A percentile compares a stretch with the other conserved stretches of the same genome.
Evolutionary conservation across 169 alveolate genomes (phyloP).

Genomic region (Plasmodium blacklocki): DNA sequence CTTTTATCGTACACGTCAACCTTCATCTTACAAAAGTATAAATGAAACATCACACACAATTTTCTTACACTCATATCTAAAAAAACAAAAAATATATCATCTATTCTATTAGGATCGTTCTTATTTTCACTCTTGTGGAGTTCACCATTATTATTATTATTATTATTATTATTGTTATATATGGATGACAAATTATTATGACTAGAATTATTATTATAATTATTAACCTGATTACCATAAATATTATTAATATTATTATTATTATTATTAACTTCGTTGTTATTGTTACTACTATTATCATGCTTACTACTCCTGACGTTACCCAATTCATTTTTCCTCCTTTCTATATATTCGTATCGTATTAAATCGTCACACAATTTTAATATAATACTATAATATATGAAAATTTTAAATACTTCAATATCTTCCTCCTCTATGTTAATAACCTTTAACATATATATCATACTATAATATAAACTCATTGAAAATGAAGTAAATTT

Average conservation of each 20-base stretch:
- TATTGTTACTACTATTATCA: not conserved
- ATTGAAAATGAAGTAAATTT: conserved; percentile 73
- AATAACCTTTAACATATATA: conserved; percentile 52
- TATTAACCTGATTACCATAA: not conserved
- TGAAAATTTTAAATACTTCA: conserved; percentile 65
- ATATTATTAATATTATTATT: not conserved
- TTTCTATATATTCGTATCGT: conserved; percentile 6
- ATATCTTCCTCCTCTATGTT: conserved; percentile 65
- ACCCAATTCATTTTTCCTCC: conserved; percentile 3
- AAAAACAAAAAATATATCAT: conserved; percentile 43
- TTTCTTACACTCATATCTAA: conserved; percentile 74
- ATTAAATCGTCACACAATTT: conserved; percentile 65
- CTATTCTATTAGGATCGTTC: conserved; percentile 14
- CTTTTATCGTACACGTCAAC: conserved; percentile 48
- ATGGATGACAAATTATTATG: not conserved
- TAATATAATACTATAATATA: conserved; percentile 70
- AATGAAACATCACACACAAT: conserved; percentile 52
- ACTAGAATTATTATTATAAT: not conserved
- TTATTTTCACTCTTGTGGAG: conserved; percentile 4
- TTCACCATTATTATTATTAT: not conserved
- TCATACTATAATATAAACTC: conserved; percentile 65
- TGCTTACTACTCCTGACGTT: not conserved
- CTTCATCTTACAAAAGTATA: conserved; percentile 60
- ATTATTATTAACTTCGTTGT: too few species aligned
- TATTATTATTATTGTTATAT: conserved; percentile 3